A percentile compares a stretch with the other conserved stretches of the same genome.
Conservation (phyloP, 257 asterid species). For the Nicotiana noctiflora region DNA sequence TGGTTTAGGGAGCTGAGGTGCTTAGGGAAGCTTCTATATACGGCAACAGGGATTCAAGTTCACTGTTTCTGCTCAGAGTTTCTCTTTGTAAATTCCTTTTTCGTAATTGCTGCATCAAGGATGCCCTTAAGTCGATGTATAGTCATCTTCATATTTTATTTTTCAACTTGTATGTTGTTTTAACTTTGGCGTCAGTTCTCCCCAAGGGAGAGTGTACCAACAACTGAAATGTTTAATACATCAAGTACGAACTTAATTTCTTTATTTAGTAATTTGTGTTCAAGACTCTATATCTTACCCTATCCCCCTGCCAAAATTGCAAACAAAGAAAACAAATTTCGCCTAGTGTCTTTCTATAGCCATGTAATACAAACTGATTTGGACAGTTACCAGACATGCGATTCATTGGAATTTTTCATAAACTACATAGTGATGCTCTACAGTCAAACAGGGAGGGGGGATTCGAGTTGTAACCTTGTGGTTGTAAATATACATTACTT, state of each 20-base stretch:
- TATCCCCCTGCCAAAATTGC: background rate
- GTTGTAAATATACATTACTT: background rate
- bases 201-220: slow-evolving; percentile 20
- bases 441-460: background rate
- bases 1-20: slow-evolving; percentile 60
- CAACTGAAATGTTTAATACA: background rate
- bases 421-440: background rate
- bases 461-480: background rate
- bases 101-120: slow-evolving; percentile 33
- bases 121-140: slow-evolving; percentile 35
- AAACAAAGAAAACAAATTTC: background rate
- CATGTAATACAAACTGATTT: background rate
- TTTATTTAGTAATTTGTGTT: background rate
- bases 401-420: background rate
- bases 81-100: slow-evolving; percentile 16
- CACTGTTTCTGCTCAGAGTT: slow-evolving; percentile 18
- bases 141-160: background rate
- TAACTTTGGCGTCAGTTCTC: slow-evolving; percentile 7
- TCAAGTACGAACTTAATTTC: background rate
- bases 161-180: background rate
- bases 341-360: background rate
- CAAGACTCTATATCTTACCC: background rate
- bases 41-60: background rate
- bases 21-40: slow-evolving; percentile 15
- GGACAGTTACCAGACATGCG: background rate